Percentiles rank a stretch among this genome's conserved stretches.
Conservation (phyloP, 495 filamentous ascomycete genomes). For the Hypoxylon lienhwacheense region DNA sequence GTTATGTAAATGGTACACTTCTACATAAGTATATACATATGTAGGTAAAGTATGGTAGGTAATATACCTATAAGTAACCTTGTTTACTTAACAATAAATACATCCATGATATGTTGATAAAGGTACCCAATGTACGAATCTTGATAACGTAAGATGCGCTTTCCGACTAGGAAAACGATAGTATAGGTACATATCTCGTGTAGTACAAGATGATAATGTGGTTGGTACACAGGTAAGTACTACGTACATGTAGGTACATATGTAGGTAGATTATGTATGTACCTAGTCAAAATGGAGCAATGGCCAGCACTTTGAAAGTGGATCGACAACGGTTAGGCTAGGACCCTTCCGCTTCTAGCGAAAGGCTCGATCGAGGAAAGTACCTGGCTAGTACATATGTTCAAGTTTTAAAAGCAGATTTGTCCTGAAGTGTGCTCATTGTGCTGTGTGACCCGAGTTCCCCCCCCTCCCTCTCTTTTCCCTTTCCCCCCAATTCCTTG, state of each 20-base stretch:
- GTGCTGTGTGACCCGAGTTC: conserved; percentile 38
- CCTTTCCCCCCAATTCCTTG: conserved; percentile 33
- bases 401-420: conserved; percentile 4
- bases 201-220: too few species aligned
- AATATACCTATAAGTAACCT: too few species aligned
- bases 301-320: neutral
- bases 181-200: too few species aligned
- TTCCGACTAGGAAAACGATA: neutral
- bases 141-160: too few species aligned
- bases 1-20: too few species aligned
- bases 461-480: conserved; percentile 32
- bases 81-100: too few species aligned
- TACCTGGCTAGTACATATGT: conserved; percentile 21
- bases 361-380: conserved; percentile 4
- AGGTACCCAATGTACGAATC: too few species aligned
- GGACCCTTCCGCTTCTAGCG: conserved; percentile 11
- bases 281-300: neutral
- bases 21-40: too few species aligned
- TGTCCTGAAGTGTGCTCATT: conserved; percentile 27
- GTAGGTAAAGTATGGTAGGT: too few species aligned
- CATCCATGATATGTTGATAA: too few species aligned
- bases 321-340: conserved; percentile 4
- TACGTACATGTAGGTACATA: neutral
- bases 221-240: too few species aligned
- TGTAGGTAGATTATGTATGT: neutral